Conservation (phyloP, 116 monocot genomes). For the Iris pallida region DNA sequence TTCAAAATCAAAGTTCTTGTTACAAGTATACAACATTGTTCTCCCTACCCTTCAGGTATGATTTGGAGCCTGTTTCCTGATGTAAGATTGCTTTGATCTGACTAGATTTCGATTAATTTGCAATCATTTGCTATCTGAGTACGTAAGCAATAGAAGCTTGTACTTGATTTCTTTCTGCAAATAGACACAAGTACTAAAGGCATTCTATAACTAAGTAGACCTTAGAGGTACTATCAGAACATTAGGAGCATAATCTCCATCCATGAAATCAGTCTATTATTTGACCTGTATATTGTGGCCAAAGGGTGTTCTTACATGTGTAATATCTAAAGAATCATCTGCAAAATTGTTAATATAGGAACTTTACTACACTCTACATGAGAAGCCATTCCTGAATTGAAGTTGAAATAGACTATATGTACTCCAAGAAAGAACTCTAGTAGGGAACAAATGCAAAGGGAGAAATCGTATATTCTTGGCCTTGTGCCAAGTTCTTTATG, state of each 20-base stretch:
- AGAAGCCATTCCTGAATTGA: too few species aligned
- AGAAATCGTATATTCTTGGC: too few species aligned
- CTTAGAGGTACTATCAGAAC: background rate
- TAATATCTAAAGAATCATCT: too few species aligned
- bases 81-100: background rate
- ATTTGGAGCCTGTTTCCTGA: background rate
- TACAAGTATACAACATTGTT: constrained; percentile 26
- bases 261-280: too few species aligned
- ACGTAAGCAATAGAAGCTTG: background rate
- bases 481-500: too few species aligned
- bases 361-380: too few species aligned
- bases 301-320: too few species aligned
- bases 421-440: too few species aligned
- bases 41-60: constrained; percentile 44
- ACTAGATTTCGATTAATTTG: background rate
- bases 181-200: background rate
- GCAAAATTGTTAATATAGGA: too few species aligned
- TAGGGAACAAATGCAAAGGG: too few species aligned
- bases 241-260: background rate
- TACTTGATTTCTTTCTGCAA: background rate
- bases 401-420: too few species aligned
- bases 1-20: constrained; percentile 22
- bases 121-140: background rate
- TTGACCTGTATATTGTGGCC: too few species aligned
- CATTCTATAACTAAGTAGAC: background rate